A percentile compares a stretch with the other conserved stretches of the same genome.
phyloP scores from a whole-genome alignment of 225 moss, liverwort and hornwort species.

The Pleurozium schreberi region DNA sequence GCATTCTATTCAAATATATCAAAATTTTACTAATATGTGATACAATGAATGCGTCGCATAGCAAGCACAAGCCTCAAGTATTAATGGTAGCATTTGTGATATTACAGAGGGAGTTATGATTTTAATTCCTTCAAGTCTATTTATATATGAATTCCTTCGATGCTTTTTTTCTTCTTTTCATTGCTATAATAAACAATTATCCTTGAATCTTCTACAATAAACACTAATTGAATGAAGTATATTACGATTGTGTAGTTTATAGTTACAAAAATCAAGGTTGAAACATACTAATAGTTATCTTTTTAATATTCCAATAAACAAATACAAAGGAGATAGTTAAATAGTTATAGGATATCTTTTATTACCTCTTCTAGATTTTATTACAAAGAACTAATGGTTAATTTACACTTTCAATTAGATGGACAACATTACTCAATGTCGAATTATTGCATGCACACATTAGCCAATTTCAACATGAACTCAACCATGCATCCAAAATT shows the following conservation, averaged over 20 bases:
- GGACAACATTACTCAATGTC: not conserved
- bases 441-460: accelerated
- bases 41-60: too few species aligned
- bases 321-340: not conserved
- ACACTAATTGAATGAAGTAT: not conserved
- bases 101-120: too few species aligned
- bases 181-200: not conserved
- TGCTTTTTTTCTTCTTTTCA: not conserved
- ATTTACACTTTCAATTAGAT: not conserved
- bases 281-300: not conserved
- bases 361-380: accelerated
- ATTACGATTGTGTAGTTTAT: not conserved
- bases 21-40: too few species aligned
- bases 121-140: not conserved
- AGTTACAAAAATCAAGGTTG: not conserved
- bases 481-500: accelerated
- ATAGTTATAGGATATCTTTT: not conserved
- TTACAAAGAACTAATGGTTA: not conserved
- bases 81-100: too few species aligned
- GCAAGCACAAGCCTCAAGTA: too few species aligned
- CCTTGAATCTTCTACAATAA: not conserved
- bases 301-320: not conserved
- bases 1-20: too few species aligned
- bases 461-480: not conserved
- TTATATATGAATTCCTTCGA: not conserved